Conservation (phyloP, 2,329 filamentous ascomycete genomes). For the Neofusicoccum cordaticola region DNA sequence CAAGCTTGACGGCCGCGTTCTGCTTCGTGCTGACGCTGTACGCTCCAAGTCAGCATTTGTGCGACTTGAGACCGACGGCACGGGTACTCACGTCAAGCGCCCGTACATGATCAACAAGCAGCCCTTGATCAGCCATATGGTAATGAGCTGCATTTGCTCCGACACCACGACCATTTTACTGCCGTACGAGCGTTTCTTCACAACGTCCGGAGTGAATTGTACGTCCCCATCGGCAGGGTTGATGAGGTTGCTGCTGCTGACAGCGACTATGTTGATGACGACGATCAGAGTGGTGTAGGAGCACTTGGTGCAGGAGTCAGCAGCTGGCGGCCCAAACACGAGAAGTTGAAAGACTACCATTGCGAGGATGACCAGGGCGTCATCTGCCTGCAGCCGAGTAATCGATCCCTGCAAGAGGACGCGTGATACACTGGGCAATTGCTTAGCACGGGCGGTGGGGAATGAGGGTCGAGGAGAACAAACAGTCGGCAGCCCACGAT, state of each 20-base stretch:
- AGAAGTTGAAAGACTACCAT: conserved; percentile 25
- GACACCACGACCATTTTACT: conserved; percentile 55
- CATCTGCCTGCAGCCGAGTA: conserved; percentile 31
- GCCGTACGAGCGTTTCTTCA: conserved; percentile 47
- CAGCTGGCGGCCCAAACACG: background rate
- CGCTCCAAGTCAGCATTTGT: conserved; percentile 26
- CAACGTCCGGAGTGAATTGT: conserved; percentile 35
- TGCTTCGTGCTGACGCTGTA: conserved; percentile 26
- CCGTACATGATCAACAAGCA: conserved; percentile 55
- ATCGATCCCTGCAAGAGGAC: conserved; percentile 30
- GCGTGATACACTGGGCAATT: conserved; percentile 32
- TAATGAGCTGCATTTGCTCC: conserved; percentile 52
- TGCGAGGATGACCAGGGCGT: conserved; percentile 34
- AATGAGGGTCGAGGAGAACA: conserved; percentile 39
- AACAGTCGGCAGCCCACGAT: conserved; percentile 27
- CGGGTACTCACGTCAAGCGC: conserved; percentile 44
- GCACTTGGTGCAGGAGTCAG: conserved; percentile 20
- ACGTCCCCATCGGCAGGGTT: conserved; percentile 31
- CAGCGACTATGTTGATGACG: conserved; percentile 31
- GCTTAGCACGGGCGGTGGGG: conserved; percentile 24
- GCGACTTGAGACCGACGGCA: background rate
- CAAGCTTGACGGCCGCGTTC: conserved; percentile 41
- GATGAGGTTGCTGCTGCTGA: conserved; percentile 36
- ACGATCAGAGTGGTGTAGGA: conserved; percentile 34
- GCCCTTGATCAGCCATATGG: conserved; percentile 53